Evolutionary conservation across 2,329 filamentous ascomycete species (phyloP), one percentile per base, ranked within the genome.

Genomic region (Epichloe uncinata): DNA sequence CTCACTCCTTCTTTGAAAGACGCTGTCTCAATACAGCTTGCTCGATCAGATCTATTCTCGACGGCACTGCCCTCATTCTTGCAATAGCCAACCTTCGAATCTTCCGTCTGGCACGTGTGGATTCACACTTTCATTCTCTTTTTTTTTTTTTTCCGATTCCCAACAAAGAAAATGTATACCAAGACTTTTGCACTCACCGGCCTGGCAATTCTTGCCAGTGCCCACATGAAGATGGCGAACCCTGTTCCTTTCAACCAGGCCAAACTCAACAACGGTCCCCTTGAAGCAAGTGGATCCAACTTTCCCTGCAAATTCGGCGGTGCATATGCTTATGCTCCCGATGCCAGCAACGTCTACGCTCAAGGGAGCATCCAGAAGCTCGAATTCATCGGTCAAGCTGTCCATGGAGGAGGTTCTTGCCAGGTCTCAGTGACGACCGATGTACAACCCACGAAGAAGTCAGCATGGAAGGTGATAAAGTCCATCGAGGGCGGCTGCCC

Each of bases 341-440:
- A 72, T 1, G 68, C 67, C 5, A 68, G 66, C 59, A 87, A 87
- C 57, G 62, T 70, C 1, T 86, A 85, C 66, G 69, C 74, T 0
- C 60, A 66, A 2, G 67, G 67, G 1, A 66, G 65, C 58, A 61
- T 52, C 0, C 64, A 68, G 18, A 63, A 69, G 0, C 73, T 96
- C 1, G 65, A 68, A 0, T 87, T 95, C 66, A 69, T 69, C 0
- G 90, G 89, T 36, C 70, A 74, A 45, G 90, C 89, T 3, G 80
- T 83, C 0, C 93, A 98, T 58, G 90, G 90, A 16, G 93, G 93
- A 49, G 93, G 93, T 0, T 94, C 87, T 0, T 97, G 93, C 70
- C 93, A 98, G 60, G 69, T 97, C 51, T 85, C 84, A 8, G 71
- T 98, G 58, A 93, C 90, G 0, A 88, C 85, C 16, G 91, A 96